Evolutionary conservation across 768 basidiomycete species (phyloP).

Genomic region (Mycena rosella): DNA sequence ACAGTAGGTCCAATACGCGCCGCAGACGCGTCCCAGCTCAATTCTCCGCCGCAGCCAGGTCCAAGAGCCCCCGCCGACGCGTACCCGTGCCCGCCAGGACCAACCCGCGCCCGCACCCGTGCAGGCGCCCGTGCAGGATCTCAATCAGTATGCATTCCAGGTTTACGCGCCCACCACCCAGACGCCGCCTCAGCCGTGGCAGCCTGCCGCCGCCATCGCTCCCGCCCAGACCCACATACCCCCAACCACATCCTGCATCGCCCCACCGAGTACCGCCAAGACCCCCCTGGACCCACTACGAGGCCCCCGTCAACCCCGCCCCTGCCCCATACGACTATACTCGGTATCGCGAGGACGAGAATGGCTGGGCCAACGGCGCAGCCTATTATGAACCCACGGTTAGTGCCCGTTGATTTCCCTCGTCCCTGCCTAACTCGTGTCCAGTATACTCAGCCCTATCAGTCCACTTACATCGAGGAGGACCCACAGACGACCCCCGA

Average conservation of each 20-base stretch:
- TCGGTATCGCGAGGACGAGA: constrained; percentile 73
- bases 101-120: constrained; percentile 6
- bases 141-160: constrained; percentile 48
- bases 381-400: constrained; percentile 74
- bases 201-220: constrained; percentile 68
- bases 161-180: constrained; percentile 54
- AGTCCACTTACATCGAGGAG: constrained; percentile 63
- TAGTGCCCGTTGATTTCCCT: constrained; percentile 37
- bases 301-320: constrained; percentile 59
- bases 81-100: constrained; percentile 30
- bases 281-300: constrained; percentile 68
- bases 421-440: constrained; percentile 1
- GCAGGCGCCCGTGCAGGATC: constrained; percentile 9
- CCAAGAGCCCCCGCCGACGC: constrained; percentile 14
- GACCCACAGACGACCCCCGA: constrained; percentile 52
- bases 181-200: constrained; percentile 71
- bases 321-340: constrained; percentile 63
- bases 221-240: constrained; percentile 74
- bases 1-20: constrained; percentile 71
- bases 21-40: no score
- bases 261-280: constrained; percentile 61
- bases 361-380: constrained; percentile 58
- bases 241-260: constrained; percentile 56
- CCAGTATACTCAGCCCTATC: constrained; percentile 70
- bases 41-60: constrained; percentile 16